phyloP scores from a whole-genome alignment of 129 eudicot species.

The Flaveria bidentis region DNA sequence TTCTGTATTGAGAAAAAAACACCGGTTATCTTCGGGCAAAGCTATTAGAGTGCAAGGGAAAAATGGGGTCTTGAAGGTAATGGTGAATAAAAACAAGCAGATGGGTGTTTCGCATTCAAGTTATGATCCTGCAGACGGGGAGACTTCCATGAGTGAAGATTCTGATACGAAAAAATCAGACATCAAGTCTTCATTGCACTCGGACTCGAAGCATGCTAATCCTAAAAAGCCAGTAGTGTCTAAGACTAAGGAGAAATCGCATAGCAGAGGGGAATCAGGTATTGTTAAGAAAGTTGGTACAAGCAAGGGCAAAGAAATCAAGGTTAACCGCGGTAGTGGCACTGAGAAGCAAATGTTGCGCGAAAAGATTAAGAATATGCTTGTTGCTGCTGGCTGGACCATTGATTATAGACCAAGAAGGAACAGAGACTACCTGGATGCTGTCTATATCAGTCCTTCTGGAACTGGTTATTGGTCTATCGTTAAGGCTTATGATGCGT shows the following conservation, averaged over 20 bases:
- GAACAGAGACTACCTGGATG: slow-evolving; percentile 69
- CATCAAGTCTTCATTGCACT: slow-evolving; percentile 23
- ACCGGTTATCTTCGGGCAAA: slow-evolving; percentile 43
- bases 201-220: slow-evolving; percentile 36
- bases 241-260: slow-evolving; percentile 40
- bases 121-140: slow-evolving; percentile 23
- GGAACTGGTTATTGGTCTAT: slow-evolving; percentile 96
- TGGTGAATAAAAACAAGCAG: slow-evolving; percentile 56
- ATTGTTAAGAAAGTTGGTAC: slow-evolving; percentile 27
- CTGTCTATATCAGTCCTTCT: slow-evolving; percentile 72
- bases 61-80: slow-evolving; percentile 79
- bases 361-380: slow-evolving; percentile 75
- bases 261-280: slow-evolving; percentile 36
- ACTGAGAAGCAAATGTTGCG: slow-evolving; percentile 77
- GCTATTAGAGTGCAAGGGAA: slow-evolving; percentile 67
- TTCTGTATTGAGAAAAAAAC: slow-evolving; percentile 46
- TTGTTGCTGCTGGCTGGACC: slow-evolving; percentile 75
- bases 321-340: slow-evolving; percentile 51
- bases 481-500: slow-evolving; percentile 80
- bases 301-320: slow-evolving; percentile 41
- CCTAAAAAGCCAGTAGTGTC: slow-evolving; percentile 25
- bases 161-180: slow-evolving; percentile 29
- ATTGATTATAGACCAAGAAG: slow-evolving; percentile 89
- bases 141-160: slow-evolving; percentile 38
- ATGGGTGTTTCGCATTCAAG: neutral